phyloP scores from a whole-genome alignment of 495 filamentous ascomycete species.

The Cladorrhinum samala region DNA sequence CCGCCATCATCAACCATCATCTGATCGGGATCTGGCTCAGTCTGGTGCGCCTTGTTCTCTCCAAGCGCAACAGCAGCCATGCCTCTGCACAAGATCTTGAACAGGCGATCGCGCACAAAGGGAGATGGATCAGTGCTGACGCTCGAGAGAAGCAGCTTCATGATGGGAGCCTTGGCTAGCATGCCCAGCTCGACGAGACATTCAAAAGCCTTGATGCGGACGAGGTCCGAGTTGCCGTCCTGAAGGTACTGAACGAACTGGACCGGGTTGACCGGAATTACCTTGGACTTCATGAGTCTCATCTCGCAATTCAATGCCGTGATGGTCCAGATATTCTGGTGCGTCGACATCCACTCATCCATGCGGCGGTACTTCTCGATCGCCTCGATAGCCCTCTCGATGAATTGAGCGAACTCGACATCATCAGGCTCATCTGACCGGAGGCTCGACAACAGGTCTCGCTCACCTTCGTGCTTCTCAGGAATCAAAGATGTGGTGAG shows the following conservation, averaged over 20 bases:
- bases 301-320: conserved; percentile 75
- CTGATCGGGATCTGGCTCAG: conserved; percentile 13
- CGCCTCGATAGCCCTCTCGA: conserved; percentile 67
- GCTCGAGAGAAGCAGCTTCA: conserved; percentile 63
- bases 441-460: conserved; percentile 34
- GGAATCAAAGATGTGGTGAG: conserved; percentile 71
- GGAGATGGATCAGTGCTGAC: conserved; percentile 75
- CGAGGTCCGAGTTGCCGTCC: conserved; percentile 67
- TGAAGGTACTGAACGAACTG: conserved; percentile 78
- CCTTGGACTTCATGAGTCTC: conserved; percentile 62
- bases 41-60: conserved; percentile 38
- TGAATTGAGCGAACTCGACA: conserved; percentile 43
- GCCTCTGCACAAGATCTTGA: conserved; percentile 59
- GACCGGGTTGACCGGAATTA: conserved; percentile 54
- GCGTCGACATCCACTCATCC: conserved; percentile 90
- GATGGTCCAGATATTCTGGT: conserved; percentile 82
- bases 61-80: conserved; percentile 79
- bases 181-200: conserved; percentile 74
- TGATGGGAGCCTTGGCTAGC: conserved; percentile 53
- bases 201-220: conserved; percentile 78
- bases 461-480: conserved; percentile 46
- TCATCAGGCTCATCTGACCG: conserved; percentile 36
- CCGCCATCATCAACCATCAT: conserved; percentile 40
- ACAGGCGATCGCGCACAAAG: conserved; percentile 65
- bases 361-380: conserved; percentile 86